These are phyloP conservation scores for Arxiozyma slooffiae DNA, from an alignment of 1,139 yeast genomes.

Conservation along the genomic window DNA sequence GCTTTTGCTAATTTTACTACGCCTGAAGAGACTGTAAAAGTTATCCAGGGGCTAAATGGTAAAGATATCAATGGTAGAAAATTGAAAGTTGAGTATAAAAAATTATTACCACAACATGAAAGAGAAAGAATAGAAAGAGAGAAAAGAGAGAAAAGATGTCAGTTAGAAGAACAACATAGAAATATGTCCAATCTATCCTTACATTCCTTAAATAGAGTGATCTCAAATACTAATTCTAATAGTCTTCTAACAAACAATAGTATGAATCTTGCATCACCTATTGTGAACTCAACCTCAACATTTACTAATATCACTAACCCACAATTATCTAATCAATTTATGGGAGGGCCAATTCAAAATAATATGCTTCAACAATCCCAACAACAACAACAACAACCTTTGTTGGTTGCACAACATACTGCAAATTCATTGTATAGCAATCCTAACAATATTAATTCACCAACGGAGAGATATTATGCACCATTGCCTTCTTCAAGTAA, in stretches of 20 bases:
- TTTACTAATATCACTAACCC: not conserved
- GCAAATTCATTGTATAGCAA: not conserved
- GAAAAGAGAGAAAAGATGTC: conserved; percentile 90
- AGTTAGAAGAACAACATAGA: conserved; percentile 90
- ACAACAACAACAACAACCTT: conserved; percentile 11
- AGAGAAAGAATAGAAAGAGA: conserved; percentile 93
- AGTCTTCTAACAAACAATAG: conserved; percentile 1
- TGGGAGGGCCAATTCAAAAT: not conserved
- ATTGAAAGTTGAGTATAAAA: conserved; percentile 89
- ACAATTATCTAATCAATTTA: not conserved
- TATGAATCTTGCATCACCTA: conserved; percentile 1
- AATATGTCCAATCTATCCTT: conserved; percentile 59
- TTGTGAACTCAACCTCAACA: not conserved
- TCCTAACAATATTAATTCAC: conserved; percentile 13
- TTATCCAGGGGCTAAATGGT: conserved; percentile 75
- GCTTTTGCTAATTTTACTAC: conserved; percentile 97
- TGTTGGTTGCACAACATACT: conserved; percentile 16
- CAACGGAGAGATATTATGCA: conserved; percentile 52
- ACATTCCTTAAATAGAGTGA: conserved; percentile 53
- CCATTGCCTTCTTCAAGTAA: conserved; percentile 42
- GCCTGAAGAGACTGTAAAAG: conserved; percentile 85
- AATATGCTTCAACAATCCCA: conserved; percentile 9
- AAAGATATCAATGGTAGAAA: conserved; percentile 95
- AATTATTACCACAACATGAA: conserved; percentile 89
- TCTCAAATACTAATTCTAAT: conserved; percentile 20